A percentile compares a stretch with the other conserved stretches of the same genome.
These are phyloP conservation scores for Bryoerythrophyllum caledonicum DNA, from an alignment of 225 moss, liverwort and hornwort species.

Conservation along the genomic window DNA sequence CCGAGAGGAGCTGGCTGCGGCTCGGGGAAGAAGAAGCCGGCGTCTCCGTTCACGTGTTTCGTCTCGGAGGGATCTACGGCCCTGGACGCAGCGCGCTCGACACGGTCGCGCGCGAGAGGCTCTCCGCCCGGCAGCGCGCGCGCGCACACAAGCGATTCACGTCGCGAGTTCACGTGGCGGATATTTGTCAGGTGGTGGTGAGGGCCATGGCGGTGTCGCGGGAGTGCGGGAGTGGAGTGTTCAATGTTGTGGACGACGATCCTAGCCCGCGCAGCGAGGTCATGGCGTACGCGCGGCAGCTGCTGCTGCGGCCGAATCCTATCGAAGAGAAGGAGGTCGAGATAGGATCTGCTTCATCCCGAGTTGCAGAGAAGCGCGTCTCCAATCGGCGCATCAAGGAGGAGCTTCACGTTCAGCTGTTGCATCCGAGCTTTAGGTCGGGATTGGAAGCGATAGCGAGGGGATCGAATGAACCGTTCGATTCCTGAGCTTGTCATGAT, in stretches of 20 bases:
- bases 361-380: conserved; percentile 61
- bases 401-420: conserved; percentile 55
- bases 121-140: conserved; percentile 38
- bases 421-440: conserved; percentile 49
- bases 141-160: conserved; percentile 58
- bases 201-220: conserved; percentile 44
- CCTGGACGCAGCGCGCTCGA: conserved; percentile 75
- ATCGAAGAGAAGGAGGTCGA: not conserved
- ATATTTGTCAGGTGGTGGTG: conserved; percentile 61
- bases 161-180: conserved; percentile 69
- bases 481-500: not conserved
- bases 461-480: conserved; percentile 26
- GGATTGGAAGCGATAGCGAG: conserved; percentile 52
- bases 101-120: conserved; percentile 32
- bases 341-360: not conserved
- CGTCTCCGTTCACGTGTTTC: conserved; percentile 72
- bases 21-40: conserved; percentile 49
- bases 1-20: conserved; percentile 72
- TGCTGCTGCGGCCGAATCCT: conserved; percentile 24
- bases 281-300: conserved; percentile 46
- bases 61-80: conserved; percentile 88
- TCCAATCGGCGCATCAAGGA: conserved; percentile 63
- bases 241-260: conserved; percentile 86
- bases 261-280: conserved; percentile 65
- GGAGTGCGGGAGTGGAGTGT: conserved; percentile 32